Conservation (phyloP, 192 early-diverging fungal species). For the Jimgerdemannia lactiflua region DNA sequence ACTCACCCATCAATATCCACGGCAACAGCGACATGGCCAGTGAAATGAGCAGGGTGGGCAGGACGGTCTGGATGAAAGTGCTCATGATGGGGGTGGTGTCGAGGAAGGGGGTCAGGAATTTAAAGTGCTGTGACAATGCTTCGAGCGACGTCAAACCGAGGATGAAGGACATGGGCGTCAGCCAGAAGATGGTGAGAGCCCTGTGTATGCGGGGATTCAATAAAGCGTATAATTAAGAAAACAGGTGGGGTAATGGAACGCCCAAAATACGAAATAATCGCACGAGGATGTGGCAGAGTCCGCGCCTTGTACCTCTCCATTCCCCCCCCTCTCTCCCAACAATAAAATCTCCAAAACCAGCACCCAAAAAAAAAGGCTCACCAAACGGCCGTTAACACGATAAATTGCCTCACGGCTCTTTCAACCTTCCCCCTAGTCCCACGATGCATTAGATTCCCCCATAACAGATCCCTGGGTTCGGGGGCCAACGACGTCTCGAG, state of each 20-base stretch:
- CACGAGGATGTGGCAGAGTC: too few species aligned
- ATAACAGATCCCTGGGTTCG: constrained; percentile 62
- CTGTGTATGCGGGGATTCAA: constrained; percentile 23
- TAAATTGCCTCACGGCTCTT: constrained; percentile 46
- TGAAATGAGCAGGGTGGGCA: constrained; percentile 56
- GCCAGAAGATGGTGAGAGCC: constrained; percentile 61
- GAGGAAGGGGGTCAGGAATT: constrained; percentile 44
- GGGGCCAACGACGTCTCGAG: constrained; percentile 51
- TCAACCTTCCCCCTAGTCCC: constrained; percentile 39
- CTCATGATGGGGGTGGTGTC: constrained; percentile 35
- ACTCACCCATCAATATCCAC: constrained; percentile 50
- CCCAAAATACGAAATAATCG: too few species aligned
- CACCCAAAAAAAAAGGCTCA: not conserved
- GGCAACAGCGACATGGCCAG: constrained; percentile 52
- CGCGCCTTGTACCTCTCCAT: too few species aligned
- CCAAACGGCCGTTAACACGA: constrained; percentile 30
- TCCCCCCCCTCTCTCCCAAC: too few species aligned
- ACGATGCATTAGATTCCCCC: constrained; percentile 50
- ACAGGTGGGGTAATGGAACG: not conserved
- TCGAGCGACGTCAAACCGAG: constrained; percentile 51
- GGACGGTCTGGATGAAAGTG: constrained; percentile 49
- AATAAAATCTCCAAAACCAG: too few species aligned
- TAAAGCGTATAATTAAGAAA: not conserved
- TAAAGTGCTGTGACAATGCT: constrained; percentile 40
- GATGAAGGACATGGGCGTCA: constrained; percentile 58